Base-by-base conservation (phyloP, 148 eudicot genomes). In the Mesembryanthemum crystallinum region DNA sequence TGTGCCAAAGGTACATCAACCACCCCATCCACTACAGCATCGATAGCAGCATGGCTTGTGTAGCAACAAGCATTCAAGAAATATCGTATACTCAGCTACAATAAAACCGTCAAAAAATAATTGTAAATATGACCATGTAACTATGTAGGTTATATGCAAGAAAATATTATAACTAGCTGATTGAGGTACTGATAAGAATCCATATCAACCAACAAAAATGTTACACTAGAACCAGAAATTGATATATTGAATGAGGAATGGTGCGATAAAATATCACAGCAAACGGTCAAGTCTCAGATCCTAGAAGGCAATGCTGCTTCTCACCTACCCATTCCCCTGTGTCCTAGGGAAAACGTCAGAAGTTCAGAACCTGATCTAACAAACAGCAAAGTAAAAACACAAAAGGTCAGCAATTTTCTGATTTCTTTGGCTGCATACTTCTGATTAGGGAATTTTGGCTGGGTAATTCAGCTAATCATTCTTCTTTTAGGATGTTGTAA, bases 1-100 rank as follows among this genome's bases (percentile, higher is more conserved):
- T 95, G 98, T 25, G 97, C 97, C 77, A 95, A 84, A 64, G 97
- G 98, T 60, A 95, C 84, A 75, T 92, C 97, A 68, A 95, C 83
- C 64, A 89, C 77, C 47, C 92, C 94, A 64, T 58, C 78, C 70
- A 74, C 80, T 59, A 80, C 78, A 28, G 72, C 74, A 69, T 86
- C 92, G 17, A 74, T 71, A 57, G 76, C 67, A 70, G 91, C 86
- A 71, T 86, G 86, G 81, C 90, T 87, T 65, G 97, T 84, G 73
- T 84, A 88, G 77, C 64, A 73, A 73, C 80, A 78, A 42, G 79
- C 75, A 79, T 75, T 84, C 69, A 76, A 63, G 70, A 74, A 75
- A 73, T 68, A 73, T 63, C 70, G 68, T 52, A 55, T 63, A 74
- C 78, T 80, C 83, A 69, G 67, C 97, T 92, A 63, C 58, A 78